A percentile compares a stretch with the other conserved stretches of the same genome.
phyloP scores from a whole-genome alignment of 1,284 basidiomycete species.

The Cutaneotrichosporon cutaneum region DNA sequence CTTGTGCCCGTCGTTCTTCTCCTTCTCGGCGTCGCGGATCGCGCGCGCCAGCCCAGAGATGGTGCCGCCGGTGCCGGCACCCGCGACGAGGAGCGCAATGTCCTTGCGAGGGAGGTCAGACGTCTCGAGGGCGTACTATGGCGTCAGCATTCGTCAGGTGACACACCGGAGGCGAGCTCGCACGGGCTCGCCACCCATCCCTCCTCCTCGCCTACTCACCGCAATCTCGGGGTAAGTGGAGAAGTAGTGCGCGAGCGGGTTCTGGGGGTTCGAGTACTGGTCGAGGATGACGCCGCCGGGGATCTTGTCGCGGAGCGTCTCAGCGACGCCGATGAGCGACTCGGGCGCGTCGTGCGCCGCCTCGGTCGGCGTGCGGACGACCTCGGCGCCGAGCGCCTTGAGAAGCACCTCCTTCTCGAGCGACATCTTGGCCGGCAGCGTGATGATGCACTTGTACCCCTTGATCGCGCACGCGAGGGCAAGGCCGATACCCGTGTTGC shows the following conservation, averaged over 20 bases:
- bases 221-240: slow-evolving; percentile 89
- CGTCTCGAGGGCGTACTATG: slow-evolving; percentile 47
- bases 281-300: slow-evolving; percentile 86
- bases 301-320: slow-evolving; percentile 72
- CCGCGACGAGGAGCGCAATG: slow-evolving; percentile 81
- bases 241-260: slow-evolving; percentile 84
- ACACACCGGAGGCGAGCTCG: neutral
- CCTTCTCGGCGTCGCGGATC: slow-evolving; percentile 62
- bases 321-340: slow-evolving; percentile 85
- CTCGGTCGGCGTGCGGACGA: slow-evolving; percentile 79
- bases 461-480: slow-evolving; percentile 77
- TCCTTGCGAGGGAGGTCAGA: slow-evolving; percentile 55
- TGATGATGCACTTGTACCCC: slow-evolving; percentile 69
- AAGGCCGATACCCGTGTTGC: slow-evolving; percentile 72
- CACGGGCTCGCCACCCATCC: slow-evolving; percentile 29
- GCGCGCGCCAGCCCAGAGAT: slow-evolving; percentile 82
- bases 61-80: slow-evolving; percentile 93
- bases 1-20: slow-evolving; percentile 16
- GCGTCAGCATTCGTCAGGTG: neutral
- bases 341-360: slow-evolving; percentile 59
- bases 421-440: slow-evolving; percentile 95
- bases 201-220: slow-evolving; percentile 38
- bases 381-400: slow-evolving; percentile 86
- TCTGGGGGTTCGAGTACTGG: slow-evolving; percentile 73
- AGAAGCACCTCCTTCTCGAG: slow-evolving; percentile 91